Evolutionary conservation across 495 filamentous ascomycete species (phyloP).

Genomic region (Sordaria brevicollis): DNA sequence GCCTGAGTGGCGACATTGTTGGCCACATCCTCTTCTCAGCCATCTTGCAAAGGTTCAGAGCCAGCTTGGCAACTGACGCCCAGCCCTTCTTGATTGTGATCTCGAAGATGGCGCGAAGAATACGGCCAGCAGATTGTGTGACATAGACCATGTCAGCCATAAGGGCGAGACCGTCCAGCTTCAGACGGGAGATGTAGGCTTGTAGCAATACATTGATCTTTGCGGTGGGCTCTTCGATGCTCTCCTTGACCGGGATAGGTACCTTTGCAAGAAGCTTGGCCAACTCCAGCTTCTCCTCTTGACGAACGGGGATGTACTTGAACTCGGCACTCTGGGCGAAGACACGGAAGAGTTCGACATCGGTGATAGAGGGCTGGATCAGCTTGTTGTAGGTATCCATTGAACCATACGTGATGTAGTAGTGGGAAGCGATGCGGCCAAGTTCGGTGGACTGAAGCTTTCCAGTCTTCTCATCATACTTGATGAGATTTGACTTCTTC

Average conservation of each 20-base stretch:
- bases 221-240: slow-evolving; percentile 89
- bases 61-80: slow-evolving; percentile 85
- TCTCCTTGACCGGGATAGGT: slow-evolving; percentile 93
- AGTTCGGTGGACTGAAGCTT: slow-evolving; percentile 87
- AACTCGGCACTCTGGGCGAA: slow-evolving; percentile 97
- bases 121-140: slow-evolving; percentile 93
- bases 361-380: slow-evolving; percentile 82
- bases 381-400: slow-evolving; percentile 96
- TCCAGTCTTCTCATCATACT: slow-evolving; percentile 91
- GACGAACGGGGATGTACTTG: slow-evolving; percentile 96
- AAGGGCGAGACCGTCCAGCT: slow-evolving; percentile 84
- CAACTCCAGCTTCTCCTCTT: slow-evolving; percentile 94
- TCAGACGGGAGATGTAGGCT: slow-evolving; percentile 90
- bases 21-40: slow-evolving; percentile 99
- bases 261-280: slow-evolving; percentile 84
- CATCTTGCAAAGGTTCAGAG: slow-evolving; percentile 96
- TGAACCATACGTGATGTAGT: slow-evolving; percentile 93
- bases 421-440: slow-evolving; percentile 90
- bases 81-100: slow-evolving; percentile 94
- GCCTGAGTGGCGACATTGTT: slow-evolving; percentile 89
- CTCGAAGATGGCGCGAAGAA: slow-evolving; percentile 91
- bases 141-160: slow-evolving; percentile 99
- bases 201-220: slow-evolving; percentile 99
- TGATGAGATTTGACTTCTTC: slow-evolving; percentile 78
- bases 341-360: slow-evolving; percentile 93